Evolutionary conservation across 1,139 yeast species (phyloP).

Genomic region (Hansenula lynferdii): DNA sequence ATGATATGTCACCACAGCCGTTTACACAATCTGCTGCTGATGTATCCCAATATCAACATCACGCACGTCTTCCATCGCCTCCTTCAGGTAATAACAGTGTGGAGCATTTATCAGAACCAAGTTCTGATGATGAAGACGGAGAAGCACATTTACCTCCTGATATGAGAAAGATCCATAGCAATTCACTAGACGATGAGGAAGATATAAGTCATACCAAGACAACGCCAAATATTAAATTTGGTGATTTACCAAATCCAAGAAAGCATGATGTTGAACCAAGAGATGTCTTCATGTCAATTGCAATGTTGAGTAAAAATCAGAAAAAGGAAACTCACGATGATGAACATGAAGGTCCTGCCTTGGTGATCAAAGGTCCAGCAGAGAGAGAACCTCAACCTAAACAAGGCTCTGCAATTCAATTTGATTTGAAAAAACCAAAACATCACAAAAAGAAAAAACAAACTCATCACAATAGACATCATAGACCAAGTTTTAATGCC

Average conservation of each 20-base stretch:
- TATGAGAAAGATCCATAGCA: background rate
- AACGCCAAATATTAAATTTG: slow-evolving; percentile 30
- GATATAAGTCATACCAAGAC: slow-evolving; percentile 34
- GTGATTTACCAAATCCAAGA: slow-evolving; percentile 41
- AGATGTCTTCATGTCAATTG: slow-evolving; percentile 79
- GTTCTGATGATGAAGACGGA: slow-evolving; percentile 9
- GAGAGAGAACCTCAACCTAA: slow-evolving; percentile 46
- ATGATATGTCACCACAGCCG: background rate
- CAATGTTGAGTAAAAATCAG: slow-evolving; percentile 61
- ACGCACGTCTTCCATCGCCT: background rate
- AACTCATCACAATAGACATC: slow-evolving; percentile 6
- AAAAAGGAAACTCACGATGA: slow-evolving; percentile 26
- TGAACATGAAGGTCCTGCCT: slow-evolving; percentile 72
- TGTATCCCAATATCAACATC: background rate
- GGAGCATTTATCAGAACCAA: slow-evolving; percentile 13
- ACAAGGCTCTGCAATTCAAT: slow-evolving; percentile 17
- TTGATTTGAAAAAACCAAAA: slow-evolving; percentile 16
- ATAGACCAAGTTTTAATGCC: slow-evolving; percentile 12
- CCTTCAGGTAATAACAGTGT: slow-evolving; percentile 2
- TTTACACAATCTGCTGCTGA: slow-evolving; percentile 5
- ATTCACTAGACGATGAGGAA: slow-evolving; percentile 30
- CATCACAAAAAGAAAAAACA: slow-evolving; percentile 7
- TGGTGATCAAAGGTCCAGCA: slow-evolving; percentile 75
- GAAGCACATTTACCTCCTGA: slow-evolving; percentile 6
- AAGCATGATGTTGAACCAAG: slow-evolving; percentile 64